phyloP scores from a whole-genome alignment of 2,329 filamentous ascomycete genomes.

The Fusarium piperis region DNA sequence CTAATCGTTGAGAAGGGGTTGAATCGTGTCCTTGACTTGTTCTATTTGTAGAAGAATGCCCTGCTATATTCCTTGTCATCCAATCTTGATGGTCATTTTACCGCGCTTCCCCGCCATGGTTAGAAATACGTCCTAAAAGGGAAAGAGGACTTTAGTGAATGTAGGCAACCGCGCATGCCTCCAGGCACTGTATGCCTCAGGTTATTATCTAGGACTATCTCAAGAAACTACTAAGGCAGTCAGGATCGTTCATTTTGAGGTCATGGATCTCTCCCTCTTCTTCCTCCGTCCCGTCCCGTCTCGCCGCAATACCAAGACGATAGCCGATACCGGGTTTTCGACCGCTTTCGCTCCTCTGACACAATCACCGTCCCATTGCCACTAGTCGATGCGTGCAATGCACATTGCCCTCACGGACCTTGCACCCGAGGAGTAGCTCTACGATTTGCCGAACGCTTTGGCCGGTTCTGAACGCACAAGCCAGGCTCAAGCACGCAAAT shows the following conservation, averaged over 20 bases:
- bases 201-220: conserved; percentile 34
- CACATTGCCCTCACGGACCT: conserved; percentile 11
- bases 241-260: background rate
- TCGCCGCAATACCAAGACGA: background rate
- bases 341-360: background rate
- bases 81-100: background rate
- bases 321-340: background rate
- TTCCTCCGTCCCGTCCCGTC: background rate
- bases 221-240: conserved; percentile 11
- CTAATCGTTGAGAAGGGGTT: background rate
- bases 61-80: background rate
- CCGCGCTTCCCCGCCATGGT: background rate
- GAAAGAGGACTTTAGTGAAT: conserved; percentile 37
- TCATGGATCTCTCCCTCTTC: background rate
- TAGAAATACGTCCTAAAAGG: conserved; percentile 33
- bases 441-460: background rate
- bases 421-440: background rate
- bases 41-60: background rate
- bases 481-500: background rate
- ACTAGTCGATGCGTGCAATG: conserved; percentile 20
- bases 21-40: background rate
- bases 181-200: conserved; percentile 31
- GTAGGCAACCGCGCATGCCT: conserved; percentile 27
- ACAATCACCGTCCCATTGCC: conserved; percentile 9
- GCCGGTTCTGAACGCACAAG: background rate